Conservation (phyloP, 768 basidiomycete species). For the Tulasnella calospora region DNA sequence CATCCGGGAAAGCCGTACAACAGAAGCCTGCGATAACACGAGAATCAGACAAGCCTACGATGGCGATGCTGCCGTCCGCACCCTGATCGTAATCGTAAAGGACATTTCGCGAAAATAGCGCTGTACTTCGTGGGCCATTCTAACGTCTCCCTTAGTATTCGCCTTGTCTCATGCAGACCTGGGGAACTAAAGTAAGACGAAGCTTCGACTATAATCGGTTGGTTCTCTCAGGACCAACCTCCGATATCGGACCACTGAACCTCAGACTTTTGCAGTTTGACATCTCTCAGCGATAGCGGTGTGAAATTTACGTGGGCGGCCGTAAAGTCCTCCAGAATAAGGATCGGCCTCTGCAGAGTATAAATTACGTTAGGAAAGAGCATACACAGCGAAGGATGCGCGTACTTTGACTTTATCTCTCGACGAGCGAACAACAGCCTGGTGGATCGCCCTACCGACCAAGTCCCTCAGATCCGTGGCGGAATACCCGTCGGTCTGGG, state of each 20-base stretch:
- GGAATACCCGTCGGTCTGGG: conserved; percentile 87
- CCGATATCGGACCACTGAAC: conserved; percentile 92
- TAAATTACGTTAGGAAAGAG: background rate
- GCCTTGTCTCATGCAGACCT: conserved; percentile 75
- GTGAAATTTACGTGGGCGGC: conserved; percentile 79
- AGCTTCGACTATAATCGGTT: background rate
- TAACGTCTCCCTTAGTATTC: conserved; percentile 81
- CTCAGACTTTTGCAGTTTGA: conserved; percentile 83
- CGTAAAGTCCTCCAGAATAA: conserved; percentile 57
- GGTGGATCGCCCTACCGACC: conserved; percentile 73
- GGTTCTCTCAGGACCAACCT: conserved; percentile 44
- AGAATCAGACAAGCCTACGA: background rate
- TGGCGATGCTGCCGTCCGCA: conserved; percentile 39
- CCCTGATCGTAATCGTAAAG: conserved; percentile 90
- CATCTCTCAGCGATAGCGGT: conserved; percentile 79
- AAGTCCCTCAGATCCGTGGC: conserved; percentile 82
- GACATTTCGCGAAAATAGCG: conserved; percentile 88
- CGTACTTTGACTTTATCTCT: conserved; percentile 33
- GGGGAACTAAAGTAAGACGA: background rate
- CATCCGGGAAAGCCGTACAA: conserved; percentile 96
- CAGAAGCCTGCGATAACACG: conserved; percentile 53
- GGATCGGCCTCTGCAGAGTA: conserved; percentile 10
- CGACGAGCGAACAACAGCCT: conserved; percentile 63
- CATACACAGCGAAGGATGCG: background rate
- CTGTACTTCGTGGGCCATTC: conserved; percentile 99